These are phyloP conservation scores for Aleurites moluccanus DNA, from an alignment of 441 rosid genomes.

Conservation along the genomic window DNA sequence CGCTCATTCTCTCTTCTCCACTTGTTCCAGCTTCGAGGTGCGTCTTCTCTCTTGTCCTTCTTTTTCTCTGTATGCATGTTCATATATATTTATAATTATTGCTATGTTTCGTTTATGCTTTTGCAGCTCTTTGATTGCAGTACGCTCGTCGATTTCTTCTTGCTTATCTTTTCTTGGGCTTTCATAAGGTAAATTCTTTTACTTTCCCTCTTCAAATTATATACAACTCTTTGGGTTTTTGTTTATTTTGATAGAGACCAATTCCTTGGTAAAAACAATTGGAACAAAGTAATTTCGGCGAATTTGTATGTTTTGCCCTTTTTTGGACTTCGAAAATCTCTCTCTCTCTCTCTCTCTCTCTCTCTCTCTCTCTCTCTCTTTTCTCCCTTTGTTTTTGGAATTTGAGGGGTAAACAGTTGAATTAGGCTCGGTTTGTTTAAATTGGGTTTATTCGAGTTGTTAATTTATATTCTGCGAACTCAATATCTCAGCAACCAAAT, in stretches of 20 bases:
- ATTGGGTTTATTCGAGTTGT: neutral
- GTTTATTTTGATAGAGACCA: neutral
- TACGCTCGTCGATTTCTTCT: neutral
- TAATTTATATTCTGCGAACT: neutral
- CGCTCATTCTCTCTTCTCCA: constrained; percentile 7
- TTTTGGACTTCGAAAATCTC: neutral
- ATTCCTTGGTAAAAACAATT: neutral
- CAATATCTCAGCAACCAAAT: no score
- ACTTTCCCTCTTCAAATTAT: neutral
- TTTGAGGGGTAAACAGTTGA: neutral
- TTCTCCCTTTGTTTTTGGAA: neutral
- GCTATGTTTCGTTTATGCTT: neutral
- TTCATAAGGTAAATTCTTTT: neutral
- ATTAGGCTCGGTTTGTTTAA: neutral
- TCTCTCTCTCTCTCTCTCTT: neutral
- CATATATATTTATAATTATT: neutral
- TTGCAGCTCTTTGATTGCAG: neutral
- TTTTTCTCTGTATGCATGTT: neutral
- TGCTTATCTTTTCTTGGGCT: neutral
- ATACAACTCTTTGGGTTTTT: constrained; percentile 1
- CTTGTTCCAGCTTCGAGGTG: constrained; percentile 20
- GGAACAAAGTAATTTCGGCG: neutral
- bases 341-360: no score
- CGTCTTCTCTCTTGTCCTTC: neutral
- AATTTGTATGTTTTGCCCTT: neutral